Evolutionary conservation across 495 filamentous ascomycete genomes (phyloP), one percentile per base, ranked within the genome.

Genomic region (Pseudoneurospora amorphoporcata): DNA sequence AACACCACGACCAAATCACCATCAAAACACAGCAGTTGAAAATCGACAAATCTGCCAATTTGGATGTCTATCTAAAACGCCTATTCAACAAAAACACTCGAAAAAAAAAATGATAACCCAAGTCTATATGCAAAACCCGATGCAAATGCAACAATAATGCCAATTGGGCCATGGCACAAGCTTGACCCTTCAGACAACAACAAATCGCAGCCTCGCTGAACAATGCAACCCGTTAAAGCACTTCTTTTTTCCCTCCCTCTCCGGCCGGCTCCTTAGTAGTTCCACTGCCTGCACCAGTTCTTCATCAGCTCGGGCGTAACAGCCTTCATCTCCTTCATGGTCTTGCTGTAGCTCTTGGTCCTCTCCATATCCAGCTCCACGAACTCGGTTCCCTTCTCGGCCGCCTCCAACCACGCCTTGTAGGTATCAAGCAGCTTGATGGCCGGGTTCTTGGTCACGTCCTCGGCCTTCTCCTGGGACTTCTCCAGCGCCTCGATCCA

Each of bases 271-370:
- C 23, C 23, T 70, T 40, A 80, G 73, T 80, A 85, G 0, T 72
- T 74, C 86, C 85, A 88, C 72, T 88, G 85, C 68, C 75, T 72
- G 70, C 87, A 81, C 86, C 87, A 89, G 40, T 81, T 79, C 65
- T 73, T 76, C 82, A 88, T 85, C 78, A 86, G 73, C 16, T 80
- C 79, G 2, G 72, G 73, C 9, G 80, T 84, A 12, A 88, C 78
- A 0, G 82, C 72, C 16, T 78, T 72, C 70, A 82, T 77, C 9
- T 77, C 69, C 35, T 72, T 74, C 78, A 87, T 81, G 3, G 84
- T 82, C 61, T 75, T 71, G 68, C 81, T 82, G 19, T 77, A 76
- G 37, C 72, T 69, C 37, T 71, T 76, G 0, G 82, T 85, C 35
- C 75, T 43, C 23, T 61, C 43, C 74, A 76, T 77, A 16, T 79